Conservation (phyloP, 2,329 filamentous ascomycete genomes). For the Neopestalotiopsis sp. region DNA sequence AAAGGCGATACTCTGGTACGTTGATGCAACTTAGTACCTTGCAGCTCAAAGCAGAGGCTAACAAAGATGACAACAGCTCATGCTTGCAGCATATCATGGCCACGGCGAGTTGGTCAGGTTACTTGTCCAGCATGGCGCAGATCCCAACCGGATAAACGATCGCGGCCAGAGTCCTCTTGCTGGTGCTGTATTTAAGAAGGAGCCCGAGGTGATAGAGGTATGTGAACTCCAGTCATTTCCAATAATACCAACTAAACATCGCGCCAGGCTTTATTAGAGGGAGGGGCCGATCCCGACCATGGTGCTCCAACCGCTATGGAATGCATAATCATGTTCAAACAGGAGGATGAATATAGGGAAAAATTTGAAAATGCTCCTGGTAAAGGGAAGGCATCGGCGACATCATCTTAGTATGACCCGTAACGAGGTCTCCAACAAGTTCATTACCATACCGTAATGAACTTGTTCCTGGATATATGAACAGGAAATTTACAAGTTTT, state of each 20-base stretch:
- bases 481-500: too few species aligned
- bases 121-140: conserved; percentile 66
- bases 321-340: conserved; percentile 57
- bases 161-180: conserved; percentile 71
- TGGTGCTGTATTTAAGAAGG: conserved; percentile 75
- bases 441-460: too few species aligned
- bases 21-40: conserved; percentile 4
- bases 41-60: not conserved
- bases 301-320: conserved; percentile 55
- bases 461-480: too few species aligned
- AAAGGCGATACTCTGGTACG: conserved; percentile 73
- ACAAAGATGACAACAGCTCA: conserved; percentile 52
- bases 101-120: conserved; percentile 64
- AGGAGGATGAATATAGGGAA: conserved; percentile 53
- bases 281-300: conserved; percentile 59
- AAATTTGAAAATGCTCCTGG: conserved; percentile 56
- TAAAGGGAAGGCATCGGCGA: conserved; percentile 44
- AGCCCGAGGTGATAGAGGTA: conserved; percentile 66
- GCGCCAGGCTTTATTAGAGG: conserved; percentile 49
- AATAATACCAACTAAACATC: conserved; percentile 13
- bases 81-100: conserved; percentile 75
- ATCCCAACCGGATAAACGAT: conserved; percentile 72
- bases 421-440: too few species aligned
- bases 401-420: not conserved
- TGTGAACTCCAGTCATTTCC: not conserved